Percentiles rank a stretch among this genome's conserved stretches.
Conservation (phyloP, 2,329 filamentous ascomycete species). For the Thermochaetoides dissita region DNA sequence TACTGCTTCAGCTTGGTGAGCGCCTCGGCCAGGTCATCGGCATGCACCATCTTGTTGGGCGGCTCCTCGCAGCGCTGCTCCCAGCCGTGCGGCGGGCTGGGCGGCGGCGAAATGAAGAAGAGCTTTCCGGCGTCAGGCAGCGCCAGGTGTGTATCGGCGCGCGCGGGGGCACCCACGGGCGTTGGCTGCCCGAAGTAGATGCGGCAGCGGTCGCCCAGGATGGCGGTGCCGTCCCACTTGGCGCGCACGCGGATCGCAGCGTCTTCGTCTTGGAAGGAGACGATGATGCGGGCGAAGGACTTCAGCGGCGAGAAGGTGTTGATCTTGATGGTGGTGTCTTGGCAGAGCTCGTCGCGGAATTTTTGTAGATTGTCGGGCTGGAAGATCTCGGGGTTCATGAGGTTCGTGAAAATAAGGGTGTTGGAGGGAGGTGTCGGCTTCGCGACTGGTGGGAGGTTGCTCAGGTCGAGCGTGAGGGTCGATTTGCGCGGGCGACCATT, state of each 20-base stretch:
- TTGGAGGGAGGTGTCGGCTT: conserved; percentile 67
- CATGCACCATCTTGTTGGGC: conserved; percentile 56
- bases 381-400: conserved; percentile 61
- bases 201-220: conserved; percentile 55
- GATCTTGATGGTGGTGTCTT: conserved; percentile 45
- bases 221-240: conserved; percentile 58
- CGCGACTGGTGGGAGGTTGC: conserved; percentile 52
- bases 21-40: conserved; percentile 54
- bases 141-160: conserved; percentile 43
- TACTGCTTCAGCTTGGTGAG: conserved; percentile 46
- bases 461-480: conserved; percentile 59
- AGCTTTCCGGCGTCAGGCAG: conserved; percentile 56
- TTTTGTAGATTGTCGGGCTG: conserved; percentile 57
- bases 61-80: conserved; percentile 54
- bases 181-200: conserved; percentile 57
- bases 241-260: conserved; percentile 58
- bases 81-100: conserved; percentile 55
- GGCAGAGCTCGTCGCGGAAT: conserved; percentile 56
- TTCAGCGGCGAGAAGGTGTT: conserved; percentile 70
- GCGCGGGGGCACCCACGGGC: conserved; percentile 28
- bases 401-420: conserved; percentile 73
- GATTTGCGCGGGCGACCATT: conserved; percentile 28
- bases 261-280: conserved; percentile 59
- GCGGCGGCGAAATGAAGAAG: conserved; percentile 60
- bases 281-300: conserved; percentile 68